A percentile compares a stretch with the other conserved stretches of the same genome.
These are phyloP conservation scores for Xerophyta viscosa DNA, from an alignment of 106 monocot species.

Conservation along the genomic window DNA sequence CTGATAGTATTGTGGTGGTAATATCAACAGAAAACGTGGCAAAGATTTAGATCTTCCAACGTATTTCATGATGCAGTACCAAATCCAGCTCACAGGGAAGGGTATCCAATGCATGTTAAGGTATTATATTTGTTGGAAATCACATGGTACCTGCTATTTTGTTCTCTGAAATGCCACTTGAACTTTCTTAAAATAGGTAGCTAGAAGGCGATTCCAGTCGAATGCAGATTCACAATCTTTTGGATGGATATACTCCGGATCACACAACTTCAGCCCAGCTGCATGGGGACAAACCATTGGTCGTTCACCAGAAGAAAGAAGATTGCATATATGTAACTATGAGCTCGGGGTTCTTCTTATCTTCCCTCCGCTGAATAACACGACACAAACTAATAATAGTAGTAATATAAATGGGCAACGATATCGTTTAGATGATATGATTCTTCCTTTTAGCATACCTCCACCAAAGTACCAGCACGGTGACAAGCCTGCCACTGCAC, in stretches of 20 bases:
- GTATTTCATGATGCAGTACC: conserved; percentile 78
- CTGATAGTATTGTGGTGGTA: no score
- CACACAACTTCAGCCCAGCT: conserved; percentile 93
- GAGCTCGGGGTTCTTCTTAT: conserved; percentile 76
- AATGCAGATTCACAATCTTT: conserved; percentile 25
- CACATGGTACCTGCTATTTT: background rate
- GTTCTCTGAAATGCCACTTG: background rate
- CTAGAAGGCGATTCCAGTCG: conserved; percentile 58
- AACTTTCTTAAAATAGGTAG: conserved; percentile 32
- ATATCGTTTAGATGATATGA: conserved; percentile 51
- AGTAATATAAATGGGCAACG: no score
- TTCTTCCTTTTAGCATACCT: conserved; percentile 68
- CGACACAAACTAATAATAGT: background rate
- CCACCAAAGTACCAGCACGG: conserved; percentile 48
- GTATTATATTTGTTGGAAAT: conserved; percentile 18
- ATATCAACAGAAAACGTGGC: conserved; percentile 64
- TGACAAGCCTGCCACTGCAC: conserved; percentile 67
- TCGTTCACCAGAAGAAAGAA: conserved; percentile 13
- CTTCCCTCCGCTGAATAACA: conserved; percentile 20
- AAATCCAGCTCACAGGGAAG: conserved; percentile 53
- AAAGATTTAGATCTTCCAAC: conserved; percentile 38
- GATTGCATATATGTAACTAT: conserved; percentile 75
- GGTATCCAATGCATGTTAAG: conserved; percentile 95
- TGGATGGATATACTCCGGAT: conserved; percentile 88
- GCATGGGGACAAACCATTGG: conserved; percentile 59